Base-by-base conservation (phyloP, 345 rosid species). In the Sisymbrium altissimum region DNA sequence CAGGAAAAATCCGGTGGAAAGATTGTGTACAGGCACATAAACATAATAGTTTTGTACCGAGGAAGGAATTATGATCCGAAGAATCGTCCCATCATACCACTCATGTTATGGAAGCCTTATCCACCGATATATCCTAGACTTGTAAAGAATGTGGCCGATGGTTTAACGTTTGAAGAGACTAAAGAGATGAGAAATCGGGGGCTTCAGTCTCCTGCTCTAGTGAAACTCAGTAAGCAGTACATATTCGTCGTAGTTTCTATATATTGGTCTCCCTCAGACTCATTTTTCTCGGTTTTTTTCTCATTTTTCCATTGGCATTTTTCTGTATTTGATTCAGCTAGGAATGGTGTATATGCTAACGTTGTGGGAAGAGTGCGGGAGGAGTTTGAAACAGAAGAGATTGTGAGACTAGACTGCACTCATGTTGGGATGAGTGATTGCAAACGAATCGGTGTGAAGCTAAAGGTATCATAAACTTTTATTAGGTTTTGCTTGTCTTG, bases 61-160 rank as follows among this genome's bases (percentile, higher is more conserved):
- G 97, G 97, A 46, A 81, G 91, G 67, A 83, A 88, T 50, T 91
- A 89, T 82, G 91, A 89, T 79, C 86, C 90, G 5, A 80, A 86
- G 75, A 84, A 75, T 58, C 84, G 89, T 35, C 90, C 91, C 17
- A 78, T 81, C 21, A 75, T 91, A 69, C 98, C 98, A 53, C 81
- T 85, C 61, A 91, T 89, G 97, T 72, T 94, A 12, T 94, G 98
- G 98, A 93, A 86, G 85, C 97, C 98, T 40, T 87, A 88, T 79
- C 80, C 89, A 7, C 98, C 97, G 3, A 89, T 93, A 73, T 93
- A 86, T 68, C 95, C 90, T 0, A 89, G 61, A 80, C 95, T 93
- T 57, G 90, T 89, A 61, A 87, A 86, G 83, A 84, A 84, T 61
- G 83, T 88, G 0, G 90, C 86, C 0, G 95, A 86, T 73, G 97